Evolutionary conservation across 345 rosid genomes (phyloP), one percentile per base, ranked within the genome.

Genomic region (Euphorbia tirucalli): DNA sequence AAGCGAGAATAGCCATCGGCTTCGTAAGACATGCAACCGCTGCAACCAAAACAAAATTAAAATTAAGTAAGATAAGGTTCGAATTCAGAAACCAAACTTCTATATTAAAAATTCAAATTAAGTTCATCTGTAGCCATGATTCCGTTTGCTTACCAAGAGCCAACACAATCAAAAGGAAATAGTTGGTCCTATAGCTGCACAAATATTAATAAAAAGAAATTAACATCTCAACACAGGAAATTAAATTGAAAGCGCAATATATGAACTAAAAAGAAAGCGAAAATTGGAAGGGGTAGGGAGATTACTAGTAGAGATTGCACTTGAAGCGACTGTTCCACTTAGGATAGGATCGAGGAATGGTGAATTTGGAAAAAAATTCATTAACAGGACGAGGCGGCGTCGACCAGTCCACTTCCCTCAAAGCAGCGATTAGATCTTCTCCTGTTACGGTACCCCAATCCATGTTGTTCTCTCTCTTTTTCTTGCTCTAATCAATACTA

Each of bases 381-480:
- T 92, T 74, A 21, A 80, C 71, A 30, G 99, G 90, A 37, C 99
- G 96, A 43, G 99, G 99, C 37, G 96, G 99, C 5, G 93, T 82
- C 48, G 98, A 90, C 99, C 98, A 96, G 48, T 96, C 98, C 56
- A 96, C 98, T 74, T 96, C 99, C 16, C 96, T 87, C 44, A 96
- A 91, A 60, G 98, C 98, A 79, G 89, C 93, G 67, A 88, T 80
- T 64, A 96, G 90, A 83, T 96, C 99, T 71, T 96, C 97, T 0
- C 85, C 92, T 11, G 98, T 93, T 66, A 96, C 98, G 74, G 79
- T 96, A 71, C 96, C 99, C 98, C 98, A 96, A 85, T 96, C 99
- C 99, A 96, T 60, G 5, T 13, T 4, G 5, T 31, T 28, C n/a
- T 56, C 9, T 94, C 28, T 65, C 22, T 28, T 14, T n/a, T 57